A percentile compares a stretch with the other conserved stretches of the same genome.
Evolutionary conservation across 1,284 basidiomycete genomes (phyloP).

Genomic region (Puccinia hordei): DNA sequence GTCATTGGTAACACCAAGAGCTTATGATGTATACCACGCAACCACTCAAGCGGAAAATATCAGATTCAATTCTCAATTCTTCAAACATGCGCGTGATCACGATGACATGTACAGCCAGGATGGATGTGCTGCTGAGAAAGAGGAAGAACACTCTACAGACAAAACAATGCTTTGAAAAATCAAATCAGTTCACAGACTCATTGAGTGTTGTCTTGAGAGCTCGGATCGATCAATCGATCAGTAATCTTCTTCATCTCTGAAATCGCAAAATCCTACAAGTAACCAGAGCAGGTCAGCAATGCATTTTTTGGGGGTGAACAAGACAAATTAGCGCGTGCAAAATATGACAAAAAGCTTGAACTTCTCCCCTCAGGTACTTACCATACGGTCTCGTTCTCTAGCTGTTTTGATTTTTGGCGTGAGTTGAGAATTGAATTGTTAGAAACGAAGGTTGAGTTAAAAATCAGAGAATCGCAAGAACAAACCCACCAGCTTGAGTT

Average conservation of each 20-base stretch:
- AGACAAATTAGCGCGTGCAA: background rate
- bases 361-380: slow-evolving; percentile 14
- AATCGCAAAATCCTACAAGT: slow-evolving; percentile 19
- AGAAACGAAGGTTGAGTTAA: background rate
- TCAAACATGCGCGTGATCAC: too few species aligned
- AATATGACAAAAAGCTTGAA: too few species aligned
- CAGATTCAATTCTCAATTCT: background rate
- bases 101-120: too few species aligned
- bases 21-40: too few species aligned
- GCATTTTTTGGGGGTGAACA: background rate
- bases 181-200: background rate
- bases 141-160: background rate
- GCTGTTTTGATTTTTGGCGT: too few species aligned
- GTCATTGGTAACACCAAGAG: too few species aligned
- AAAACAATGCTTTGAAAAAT: background rate
- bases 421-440: background rate
- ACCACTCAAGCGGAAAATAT: too few species aligned
- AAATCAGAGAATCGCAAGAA: background rate
- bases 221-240: slow-evolving; percentile 32
- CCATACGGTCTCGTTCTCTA: slow-evolving; percentile 26
- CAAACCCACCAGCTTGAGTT: slow-evolving; percentile 12
- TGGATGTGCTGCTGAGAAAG: background rate
- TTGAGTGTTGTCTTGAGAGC: background rate
- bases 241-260: slow-evolving; percentile 36
- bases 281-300: background rate